Evolutionary conservation across 371 early-diverging fungal species (phyloP), one percentile per base, ranked within the genome.

Genomic region (Haplosporangium sp.): DNA sequence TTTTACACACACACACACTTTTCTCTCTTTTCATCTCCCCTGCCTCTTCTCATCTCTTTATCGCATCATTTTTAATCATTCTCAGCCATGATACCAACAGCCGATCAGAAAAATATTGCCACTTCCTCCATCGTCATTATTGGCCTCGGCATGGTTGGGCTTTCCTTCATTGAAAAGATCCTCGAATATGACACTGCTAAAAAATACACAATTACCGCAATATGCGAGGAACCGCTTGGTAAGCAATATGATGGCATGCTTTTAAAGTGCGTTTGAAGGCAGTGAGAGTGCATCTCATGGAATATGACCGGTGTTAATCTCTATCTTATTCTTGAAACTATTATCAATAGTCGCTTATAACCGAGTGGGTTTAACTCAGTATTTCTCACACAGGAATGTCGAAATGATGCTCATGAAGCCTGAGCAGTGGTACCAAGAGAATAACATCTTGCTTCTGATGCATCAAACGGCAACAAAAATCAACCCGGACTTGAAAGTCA

Each of bases 71-170:
- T 18, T 20, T 20, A 43, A 45, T 47, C 46, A 45, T 37, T 40
- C 55, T 55, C 45, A 64, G 38, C 12, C 62, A 73, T 65, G 73
- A 51, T 20, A 38, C 21, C 55, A 61, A 20, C 36, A 62, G 48
- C 18, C 5, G 48, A 29, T 52, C 67, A 62, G 43, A 38, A 40
- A 7, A 38, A 43, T 10, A 37, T 8, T 12, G 56, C 46, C 10
- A 18, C 62, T 2, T 23, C 55, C 21, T 67, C 62, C 48, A 80
- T 91, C 36, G 86, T 88, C 40, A 82, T 91, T 16, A 71, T 86
- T 46, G 91, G 91, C 10, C 82, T 91, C 13, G 91, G 91, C 45
- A 91, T 91, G 91, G 88, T 89, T 43, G 91, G 85, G n/a, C 77
- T 89, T 13, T 82, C 85, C 3, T 86, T 91, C 70, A 85, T 88